A percentile compares a stretch with the other conserved stretches of the same genome.
Conservation (phyloP, 495 filamentous ascomycete genomes). For the Tuber borchii region DNA sequence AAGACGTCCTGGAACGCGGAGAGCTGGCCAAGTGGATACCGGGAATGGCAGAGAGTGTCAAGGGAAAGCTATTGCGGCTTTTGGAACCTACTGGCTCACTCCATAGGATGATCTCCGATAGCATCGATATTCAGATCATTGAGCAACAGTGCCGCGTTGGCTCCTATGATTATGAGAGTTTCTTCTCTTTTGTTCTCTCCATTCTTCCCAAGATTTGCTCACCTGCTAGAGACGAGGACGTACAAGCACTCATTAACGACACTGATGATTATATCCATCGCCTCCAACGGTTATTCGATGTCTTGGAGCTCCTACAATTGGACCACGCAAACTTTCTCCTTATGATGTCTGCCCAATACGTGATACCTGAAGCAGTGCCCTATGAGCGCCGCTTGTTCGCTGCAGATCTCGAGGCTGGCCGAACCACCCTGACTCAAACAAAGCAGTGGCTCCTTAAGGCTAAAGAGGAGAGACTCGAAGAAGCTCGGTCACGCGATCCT, state of each 20-base stretch:
- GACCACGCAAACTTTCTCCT: constrained; percentile 95
- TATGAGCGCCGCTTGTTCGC: constrained; percentile 79
- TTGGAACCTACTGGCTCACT: constrained; percentile 73
- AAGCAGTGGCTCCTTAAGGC: constrained; percentile 67
- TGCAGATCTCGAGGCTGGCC: constrained; percentile 57
- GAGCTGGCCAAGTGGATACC: constrained; percentile 70
- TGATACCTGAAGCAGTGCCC: constrained; percentile 69
- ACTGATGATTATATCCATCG: constrained; percentile 76
- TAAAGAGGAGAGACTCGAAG: constrained; percentile 60
- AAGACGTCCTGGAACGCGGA: constrained; percentile 59
- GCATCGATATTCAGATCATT: constrained; percentile 72
- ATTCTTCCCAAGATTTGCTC: constrained; percentile 93
- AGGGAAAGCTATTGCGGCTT: constrained; percentile 72
- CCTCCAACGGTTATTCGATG: constrained; percentile 70
- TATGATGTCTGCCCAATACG: constrained; percentile 66
- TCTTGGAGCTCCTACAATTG: constrained; percentile 85
- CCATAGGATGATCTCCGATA: constrained; percentile 74
- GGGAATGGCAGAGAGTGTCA: constrained; percentile 76
- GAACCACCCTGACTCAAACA: constrained; percentile 56
- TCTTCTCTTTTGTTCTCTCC: constrained; percentile 82
- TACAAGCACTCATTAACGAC: constrained; percentile 69
- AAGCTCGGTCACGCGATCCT: constrained; percentile 65
- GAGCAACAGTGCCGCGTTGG: constrained; percentile 69
- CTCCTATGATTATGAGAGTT: constrained; percentile 84
- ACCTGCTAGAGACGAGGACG: constrained; percentile 77